phyloP scores from a whole-genome alignment of 345 rosid species.

The Camelina neglecta region DNA sequence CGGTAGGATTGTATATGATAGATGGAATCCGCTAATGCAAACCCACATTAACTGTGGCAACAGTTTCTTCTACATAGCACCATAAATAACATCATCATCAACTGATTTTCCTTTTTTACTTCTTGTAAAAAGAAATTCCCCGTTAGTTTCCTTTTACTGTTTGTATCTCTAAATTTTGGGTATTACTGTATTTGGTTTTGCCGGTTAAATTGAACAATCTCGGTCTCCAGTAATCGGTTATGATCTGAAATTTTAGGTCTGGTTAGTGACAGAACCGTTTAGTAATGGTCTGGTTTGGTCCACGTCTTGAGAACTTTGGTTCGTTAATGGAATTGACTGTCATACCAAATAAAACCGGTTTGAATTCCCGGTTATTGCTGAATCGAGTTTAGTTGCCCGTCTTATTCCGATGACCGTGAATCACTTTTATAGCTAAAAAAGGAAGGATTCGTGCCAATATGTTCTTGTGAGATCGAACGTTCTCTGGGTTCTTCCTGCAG shows the following conservation, averaged over 20 bases:
- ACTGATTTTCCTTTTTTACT: not conserved
- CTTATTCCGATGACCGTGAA: slow-evolving; percentile 23
- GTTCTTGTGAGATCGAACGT: slow-evolving; percentile 15
- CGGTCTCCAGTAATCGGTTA: not conserved
- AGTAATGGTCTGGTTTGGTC: slow-evolving; percentile 10
- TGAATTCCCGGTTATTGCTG: slow-evolving; percentile 24
- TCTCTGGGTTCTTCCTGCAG: slow-evolving; percentile 9
- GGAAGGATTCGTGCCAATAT: slow-evolving; percentile 17
- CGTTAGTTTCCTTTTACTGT: not conserved
- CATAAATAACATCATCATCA: slow-evolving; percentile 33
- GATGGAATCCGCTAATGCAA: slow-evolving; percentile 89
- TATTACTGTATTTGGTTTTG: not conserved
- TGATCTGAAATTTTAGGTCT: not conserved
- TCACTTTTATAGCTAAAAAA: not conserved
- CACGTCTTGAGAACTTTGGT: not conserved
- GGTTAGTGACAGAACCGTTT: not conserved
- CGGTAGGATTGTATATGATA: slow-evolving; percentile 83
- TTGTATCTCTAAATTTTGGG: not conserved
- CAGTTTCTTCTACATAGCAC: slow-evolving; percentile 67
- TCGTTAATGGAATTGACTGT: not conserved
- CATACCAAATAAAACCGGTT: slow-evolving; percentile 24
- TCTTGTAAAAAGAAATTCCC: not conserved
- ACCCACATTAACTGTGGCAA: slow-evolving; percentile 67
- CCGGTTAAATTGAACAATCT: slow-evolving; percentile 1
- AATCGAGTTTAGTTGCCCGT: slow-evolving; percentile 20